Evolutionary conservation across 139 green algal species (phyloP), one percentile per base, ranked within the genome.

Genomic region (Volvox reticuliferus): DNA sequence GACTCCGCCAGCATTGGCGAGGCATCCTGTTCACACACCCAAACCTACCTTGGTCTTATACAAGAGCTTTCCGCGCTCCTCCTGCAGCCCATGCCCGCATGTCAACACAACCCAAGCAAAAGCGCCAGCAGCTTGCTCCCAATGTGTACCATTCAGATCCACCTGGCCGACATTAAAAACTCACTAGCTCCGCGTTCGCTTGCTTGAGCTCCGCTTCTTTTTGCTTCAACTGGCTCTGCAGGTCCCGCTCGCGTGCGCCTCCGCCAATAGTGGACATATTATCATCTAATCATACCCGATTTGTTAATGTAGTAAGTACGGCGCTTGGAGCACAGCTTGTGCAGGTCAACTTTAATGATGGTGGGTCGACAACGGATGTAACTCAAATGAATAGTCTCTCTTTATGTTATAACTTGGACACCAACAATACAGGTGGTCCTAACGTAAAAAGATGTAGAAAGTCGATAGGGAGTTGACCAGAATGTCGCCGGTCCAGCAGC

Each of bases 41-140:
- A 73, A 28, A 20, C 82, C 35, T 65, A 95, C 94, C 94, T 96
- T 96, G n/a, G 94, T 94, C 33, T 95, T 95, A 83, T 94, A 94
- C 50, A 96, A 71, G 2, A 96, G 91, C 79, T 93, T 93, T 21
- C 94, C 94, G 3, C 94, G 78, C 81, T 96, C 94, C 61, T 96
- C 94, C 37, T 90, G 86, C 21, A 33, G 78, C 50, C 75, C 75
- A n/a, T 37, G 75, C 30, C 32, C 75, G 75, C 32, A 44, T 82
- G 61, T 82, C 77, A 62, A 28, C 26, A 82, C 32, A 82, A 82
- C 77, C 77, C 77, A 82, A 12, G 1, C 16, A 36, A 36, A 9
- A 19, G 35, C 26, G 26, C 73, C 73, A 55, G 44, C 16, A 35
- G 73, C 28, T 79, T 19, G 32, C 73, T 32, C 28, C 26, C 73